Base-by-base conservation (phyloP, 73 alveolate genomes). In the Breviolum minutum region DNA sequence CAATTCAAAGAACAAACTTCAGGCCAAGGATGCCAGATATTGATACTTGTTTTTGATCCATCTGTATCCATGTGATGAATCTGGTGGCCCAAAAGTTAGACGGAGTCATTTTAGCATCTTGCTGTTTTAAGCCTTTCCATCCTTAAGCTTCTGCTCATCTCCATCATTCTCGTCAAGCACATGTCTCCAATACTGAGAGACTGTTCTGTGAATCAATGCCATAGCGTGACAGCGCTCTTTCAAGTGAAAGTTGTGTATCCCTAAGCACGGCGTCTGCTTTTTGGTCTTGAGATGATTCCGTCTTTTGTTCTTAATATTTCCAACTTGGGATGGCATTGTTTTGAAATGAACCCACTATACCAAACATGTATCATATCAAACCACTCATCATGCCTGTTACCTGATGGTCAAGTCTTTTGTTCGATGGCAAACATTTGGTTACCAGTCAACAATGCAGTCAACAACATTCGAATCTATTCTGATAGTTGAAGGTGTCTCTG, bases 91-190 rank as follows among this genome's bases (percentile, higher is more conserved):
- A 40, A 40, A 40, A 40, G 54, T 40, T 40, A 40, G 54, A 40
- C 54, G 0, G 54, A 40, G 54, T 2, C 0, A 40, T 40, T 40
- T 40, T 6, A 68, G 17, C 77, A 68, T 22, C 77, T 68, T 14
- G n/a, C 77, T 14, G 77, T 22, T 68, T 68, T 68, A 68, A 22
- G n/a, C 17, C 17, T 22, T 22, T 22, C 77, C 24, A 68, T 80
- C 91, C 91, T 82, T 82, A 26, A 82, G 91, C 91, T 82, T 82
- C 74, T 82, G 91, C 91, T 82, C 74, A 60, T 82, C 91, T 60
- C 91, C 74, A 82, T 82, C 91, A 20, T 82, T 82, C 74, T 82
- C 91, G 19, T 82, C 91, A 70, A 82, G 74, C 20, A 82, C 73
- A 7, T 2, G n/a, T 60, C 91, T 82, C 91, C 91, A 82, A 54